Evolutionary conservation across 768 basidiomycete species (phyloP).

Genomic region (Lentinus tigrinus): DNA sequence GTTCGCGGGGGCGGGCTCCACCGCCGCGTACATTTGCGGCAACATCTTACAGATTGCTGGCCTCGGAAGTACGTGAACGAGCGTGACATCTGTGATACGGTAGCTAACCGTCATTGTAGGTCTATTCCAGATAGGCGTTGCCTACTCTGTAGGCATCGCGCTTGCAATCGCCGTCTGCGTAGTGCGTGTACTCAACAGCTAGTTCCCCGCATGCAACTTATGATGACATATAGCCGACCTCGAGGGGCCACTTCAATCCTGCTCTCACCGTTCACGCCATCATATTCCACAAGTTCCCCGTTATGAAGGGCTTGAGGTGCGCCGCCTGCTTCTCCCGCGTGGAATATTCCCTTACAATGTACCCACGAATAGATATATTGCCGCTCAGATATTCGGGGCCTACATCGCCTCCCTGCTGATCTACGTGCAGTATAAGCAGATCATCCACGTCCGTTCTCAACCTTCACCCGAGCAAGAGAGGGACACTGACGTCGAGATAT

Average conservation of each 20-base stretch:
- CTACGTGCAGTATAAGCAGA: conserved; percentile 60
- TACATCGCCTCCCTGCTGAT: conserved; percentile 60
- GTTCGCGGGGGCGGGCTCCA: conserved; percentile 31
- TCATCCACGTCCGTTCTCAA: conserved; percentile 39
- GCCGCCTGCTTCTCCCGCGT: conserved; percentile 6
- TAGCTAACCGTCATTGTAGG: conserved; percentile 17
- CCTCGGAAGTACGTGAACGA: conserved; percentile 29
- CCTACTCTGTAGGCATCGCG: conserved; percentile 39
- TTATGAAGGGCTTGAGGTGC: conserved; percentile 48
- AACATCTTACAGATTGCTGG: conserved; percentile 22
- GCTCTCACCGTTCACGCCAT: conserved; percentile 53
- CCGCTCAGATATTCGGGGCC: conserved; percentile 64
- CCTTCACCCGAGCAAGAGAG: conserved; percentile 1
- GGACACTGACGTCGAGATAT: conserved; percentile 36
- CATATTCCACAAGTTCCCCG: conserved; percentile 56
- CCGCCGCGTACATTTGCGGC: conserved; percentile 30
- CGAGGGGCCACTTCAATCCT: conserved; percentile 48
- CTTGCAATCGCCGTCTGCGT: conserved; percentile 31
- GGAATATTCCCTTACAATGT: background rate
- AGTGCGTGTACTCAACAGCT: background rate
- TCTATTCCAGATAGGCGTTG: conserved; percentile 34
- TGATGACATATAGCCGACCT: conserved; percentile 23
- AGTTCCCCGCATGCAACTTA: background rate
- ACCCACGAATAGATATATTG: conserved; percentile 50
- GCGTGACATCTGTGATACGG: background rate